Percentiles rank a stretch among this genome's conserved stretches.
These are phyloP conservation scores for Myxozyma lipomycoides DNA, from an alignment of 805 yeast genomes.

Conservation along the genomic window DNA sequence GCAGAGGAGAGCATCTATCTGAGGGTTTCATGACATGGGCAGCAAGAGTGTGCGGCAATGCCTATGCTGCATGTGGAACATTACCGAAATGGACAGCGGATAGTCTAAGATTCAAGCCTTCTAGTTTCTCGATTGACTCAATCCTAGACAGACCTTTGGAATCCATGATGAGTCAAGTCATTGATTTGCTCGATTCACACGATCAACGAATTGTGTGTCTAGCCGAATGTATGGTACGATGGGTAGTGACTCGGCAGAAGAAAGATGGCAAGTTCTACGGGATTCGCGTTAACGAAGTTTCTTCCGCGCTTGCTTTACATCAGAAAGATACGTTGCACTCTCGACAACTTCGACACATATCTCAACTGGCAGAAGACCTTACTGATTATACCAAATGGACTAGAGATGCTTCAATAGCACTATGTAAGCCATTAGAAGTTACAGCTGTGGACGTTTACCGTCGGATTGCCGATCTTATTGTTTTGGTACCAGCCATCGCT, in stretches of 20 bases:
- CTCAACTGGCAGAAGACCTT: too few relatives aligned
- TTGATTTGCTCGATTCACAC: conserved; percentile 6
- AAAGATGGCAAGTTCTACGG: not conserved
- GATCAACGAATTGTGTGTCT: conserved; percentile 1
- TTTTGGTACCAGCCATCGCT: conserved; percentile 1
- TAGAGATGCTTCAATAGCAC: too few relatives aligned
- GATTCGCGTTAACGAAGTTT: not conserved
- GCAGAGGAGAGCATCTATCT: conserved; percentile 6
- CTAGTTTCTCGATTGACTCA: not conserved
- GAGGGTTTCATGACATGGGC: conserved; percentile 16
- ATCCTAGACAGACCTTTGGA: not conserved
- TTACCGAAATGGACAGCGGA: conserved; percentile 5
- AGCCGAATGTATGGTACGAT: conserved; percentile 3
- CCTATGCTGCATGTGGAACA: conserved; percentile 14
- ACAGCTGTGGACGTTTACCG: too few relatives aligned
- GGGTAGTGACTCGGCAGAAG: not conserved
- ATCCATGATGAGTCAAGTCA: not conserved
- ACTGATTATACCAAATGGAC: too few relatives aligned
- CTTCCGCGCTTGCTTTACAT: not conserved
- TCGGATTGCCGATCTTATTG: too few relatives aligned
- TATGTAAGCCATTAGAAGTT: too few relatives aligned
- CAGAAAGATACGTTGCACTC: not conserved
- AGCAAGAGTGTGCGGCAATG: conserved; percentile 15
- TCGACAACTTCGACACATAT: too few relatives aligned
- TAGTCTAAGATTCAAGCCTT: not conserved